Evolutionary conservation across 345 rosid species (phyloP), one percentile per base, ranked within the genome.

Genomic region (Eucalyptus brandiana): DNA sequence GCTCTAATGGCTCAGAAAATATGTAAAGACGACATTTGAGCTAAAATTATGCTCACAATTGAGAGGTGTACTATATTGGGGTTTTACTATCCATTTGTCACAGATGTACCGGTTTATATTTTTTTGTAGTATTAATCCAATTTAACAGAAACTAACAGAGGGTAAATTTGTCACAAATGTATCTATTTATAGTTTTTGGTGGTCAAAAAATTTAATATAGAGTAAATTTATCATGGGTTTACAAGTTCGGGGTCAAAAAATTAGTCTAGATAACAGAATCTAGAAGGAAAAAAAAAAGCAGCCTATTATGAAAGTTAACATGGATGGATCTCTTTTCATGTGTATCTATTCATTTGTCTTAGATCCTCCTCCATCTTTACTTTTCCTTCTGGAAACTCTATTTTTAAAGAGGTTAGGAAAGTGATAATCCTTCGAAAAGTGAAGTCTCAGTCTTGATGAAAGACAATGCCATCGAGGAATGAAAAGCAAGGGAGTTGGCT

Each of bases 71-170:
- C 9, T 51, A 51, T 51, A 51, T 51, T 51, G 23, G 9, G 9
- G 0, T 49, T 51, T 18, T 51, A 51, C 23, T 51, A 51, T 51
- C 23, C 0, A 0, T 51, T 51, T 51, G 54, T 7, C 1, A 7
- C 0, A 7, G 9, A 51, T 51, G 54, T 51, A 51, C 54, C 1
- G 0, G 0, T 51, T 51, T 51, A 51, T 51, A 51, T 51, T 51
- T 51, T 50, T 51, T 51, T 8, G 9, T 51, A 18, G 23, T 51
- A 51, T 7, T 51, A 51, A 51, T 51, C 8, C 8, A 51, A 18
- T 51, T 51, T 51, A 18, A 51, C 2, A 3, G 2, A 51, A 51
- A 18, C 2, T 51, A 51, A 18, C 9, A 3, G 2, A 51, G 1
- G 4, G 21, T 51, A 51, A 51, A 51, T 51, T 51, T 51, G 23